phyloP scores from a whole-genome alignment of 2,329 filamentous ascomycete species.

The Chaetomiaceae sp. region DNA sequence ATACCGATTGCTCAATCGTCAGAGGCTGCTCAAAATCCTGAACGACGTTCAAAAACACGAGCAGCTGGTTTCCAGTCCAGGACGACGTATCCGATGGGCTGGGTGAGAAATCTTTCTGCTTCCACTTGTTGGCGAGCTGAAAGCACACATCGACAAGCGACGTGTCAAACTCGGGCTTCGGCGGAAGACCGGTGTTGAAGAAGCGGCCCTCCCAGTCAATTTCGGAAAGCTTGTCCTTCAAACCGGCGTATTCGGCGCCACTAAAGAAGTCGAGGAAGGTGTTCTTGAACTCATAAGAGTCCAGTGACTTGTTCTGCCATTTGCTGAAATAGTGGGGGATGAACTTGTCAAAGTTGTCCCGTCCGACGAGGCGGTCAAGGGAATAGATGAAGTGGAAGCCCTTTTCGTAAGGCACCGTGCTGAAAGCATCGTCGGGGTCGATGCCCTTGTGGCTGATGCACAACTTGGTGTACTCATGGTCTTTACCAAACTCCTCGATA shows the following conservation, averaged over 20 bases:
- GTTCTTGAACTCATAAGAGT: conserved; percentile 90
- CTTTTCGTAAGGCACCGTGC: conserved; percentile 89
- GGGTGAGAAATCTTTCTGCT: conserved; percentile 62
- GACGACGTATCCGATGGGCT: conserved; percentile 61
- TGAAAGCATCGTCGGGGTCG: conserved; percentile 95
- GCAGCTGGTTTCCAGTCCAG: conserved; percentile 81
- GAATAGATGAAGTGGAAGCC: conserved; percentile 92
- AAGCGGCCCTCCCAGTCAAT: conserved; percentile 91
- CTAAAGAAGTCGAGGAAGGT: conserved; percentile 84
- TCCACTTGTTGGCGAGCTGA: conserved; percentile 76
- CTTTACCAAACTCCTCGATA: conserved; percentile 70
- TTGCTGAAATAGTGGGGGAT: conserved; percentile 91
- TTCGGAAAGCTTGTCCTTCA: conserved; percentile 59
- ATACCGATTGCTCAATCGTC: conserved; percentile 55
- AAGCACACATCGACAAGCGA: conserved; percentile 83
- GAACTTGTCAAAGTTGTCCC: conserved; percentile 87
- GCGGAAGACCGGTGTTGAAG: conserved; percentile 81
- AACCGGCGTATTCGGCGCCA: conserved; percentile 55
- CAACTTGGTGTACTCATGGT: conserved; percentile 91
- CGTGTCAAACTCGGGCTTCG: conserved; percentile 88
- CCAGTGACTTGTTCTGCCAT: conserved; percentile 80
- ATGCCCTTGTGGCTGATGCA: conserved; percentile 82
- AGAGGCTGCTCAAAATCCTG: conserved; percentile 64
- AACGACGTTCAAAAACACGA: conserved; percentile 83
- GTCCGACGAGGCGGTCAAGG: conserved; percentile 79